phyloP scores from a whole-genome alignment of 805 yeast species.

The Candida loeiensis region DNA sequence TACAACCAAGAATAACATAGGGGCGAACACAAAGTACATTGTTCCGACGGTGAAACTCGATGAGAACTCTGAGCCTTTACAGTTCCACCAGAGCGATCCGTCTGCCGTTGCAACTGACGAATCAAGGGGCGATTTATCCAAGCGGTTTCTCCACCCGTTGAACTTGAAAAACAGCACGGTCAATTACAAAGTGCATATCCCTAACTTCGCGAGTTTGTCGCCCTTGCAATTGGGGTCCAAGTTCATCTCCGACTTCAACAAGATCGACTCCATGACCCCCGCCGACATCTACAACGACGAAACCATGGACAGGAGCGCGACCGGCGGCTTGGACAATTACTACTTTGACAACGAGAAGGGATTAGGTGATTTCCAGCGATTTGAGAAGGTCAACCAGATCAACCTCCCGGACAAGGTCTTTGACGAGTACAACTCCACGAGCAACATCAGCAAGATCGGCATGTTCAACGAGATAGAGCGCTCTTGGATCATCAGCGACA shows the following conservation, averaged over 20 bases:
- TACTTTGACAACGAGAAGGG: constrained; percentile 47
- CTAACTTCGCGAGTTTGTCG: constrained; percentile 48
- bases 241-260: constrained; percentile 57
- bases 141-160: constrained; percentile 33
- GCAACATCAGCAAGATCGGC: constrained; percentile 74
- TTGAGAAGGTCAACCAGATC: constrained; percentile 64
- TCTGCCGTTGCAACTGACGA: constrained; percentile 13
- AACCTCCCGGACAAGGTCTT: constrained; percentile 79
- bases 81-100: constrained; percentile 16
- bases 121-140: constrained; percentile 21
- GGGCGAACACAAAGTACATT: constrained; percentile 22
- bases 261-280: constrained; percentile 56
- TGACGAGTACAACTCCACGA: constrained; percentile 65
- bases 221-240: constrained; percentile 60
- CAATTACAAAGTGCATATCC: constrained; percentile 42
- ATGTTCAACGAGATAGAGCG: constrained; percentile 74
- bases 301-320: constrained; percentile 45
- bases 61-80: constrained; percentile 21
- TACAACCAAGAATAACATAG: not conserved
- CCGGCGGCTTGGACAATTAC: constrained; percentile 57
- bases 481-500: constrained; percentile 83
- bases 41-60: constrained; percentile 31
- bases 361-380: constrained; percentile 61
- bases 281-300: constrained; percentile 54
- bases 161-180: constrained; percentile 37